Conservation (phyloP, 2,329 filamentous ascomycete genomes). For the Fusarium sp. region DNA sequence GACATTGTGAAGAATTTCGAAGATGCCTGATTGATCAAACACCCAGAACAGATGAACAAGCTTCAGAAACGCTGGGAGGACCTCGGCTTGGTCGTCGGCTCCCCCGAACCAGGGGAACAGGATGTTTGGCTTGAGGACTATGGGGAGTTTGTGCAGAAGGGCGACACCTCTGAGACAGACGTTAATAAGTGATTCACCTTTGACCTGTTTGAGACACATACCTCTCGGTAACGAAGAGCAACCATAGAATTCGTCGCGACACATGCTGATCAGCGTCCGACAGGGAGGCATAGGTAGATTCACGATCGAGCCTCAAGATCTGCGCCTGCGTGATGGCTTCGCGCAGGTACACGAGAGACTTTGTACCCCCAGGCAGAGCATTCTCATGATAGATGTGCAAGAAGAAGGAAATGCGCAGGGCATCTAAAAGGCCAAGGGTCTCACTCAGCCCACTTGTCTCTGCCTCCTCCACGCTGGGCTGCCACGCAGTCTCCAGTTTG, state of each 20-base stretch:
- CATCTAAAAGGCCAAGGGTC: conserved; percentile 50
- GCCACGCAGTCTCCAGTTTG: conserved; percentile 50
- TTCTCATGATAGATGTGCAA: conserved; percentile 63
- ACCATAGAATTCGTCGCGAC: conserved; percentile 56
- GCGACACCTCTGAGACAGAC: conserved; percentile 53
- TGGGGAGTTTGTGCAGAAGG: conserved; percentile 59
- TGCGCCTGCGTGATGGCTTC: conserved; percentile 63
- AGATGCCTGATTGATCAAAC: conserved; percentile 59
- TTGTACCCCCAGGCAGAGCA: conserved; percentile 54
- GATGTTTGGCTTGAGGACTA: conserved; percentile 55
- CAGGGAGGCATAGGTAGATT: conserved; percentile 52
- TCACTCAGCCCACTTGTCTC: conserved; percentile 43
- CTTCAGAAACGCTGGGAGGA: conserved; percentile 60
- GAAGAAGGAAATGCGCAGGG: conserved; percentile 59
- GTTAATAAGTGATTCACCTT: not conserved
- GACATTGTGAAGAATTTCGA: conserved; percentile 54
- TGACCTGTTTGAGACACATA: not conserved
- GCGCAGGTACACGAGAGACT: conserved; percentile 58
- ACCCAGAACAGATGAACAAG: conserved; percentile 60
- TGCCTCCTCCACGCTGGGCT: conserved; percentile 42
- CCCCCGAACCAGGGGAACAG: conserved; percentile 47
- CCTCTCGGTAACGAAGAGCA: conserved; percentile 59
- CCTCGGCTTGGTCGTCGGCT: conserved; percentile 52
- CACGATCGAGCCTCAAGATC: conserved; percentile 57
- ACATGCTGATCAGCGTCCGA: conserved; percentile 54